phyloP scores from a whole-genome alignment of 2,329 filamentous ascomycete species.

The Harringtonia aguacate region DNA sequence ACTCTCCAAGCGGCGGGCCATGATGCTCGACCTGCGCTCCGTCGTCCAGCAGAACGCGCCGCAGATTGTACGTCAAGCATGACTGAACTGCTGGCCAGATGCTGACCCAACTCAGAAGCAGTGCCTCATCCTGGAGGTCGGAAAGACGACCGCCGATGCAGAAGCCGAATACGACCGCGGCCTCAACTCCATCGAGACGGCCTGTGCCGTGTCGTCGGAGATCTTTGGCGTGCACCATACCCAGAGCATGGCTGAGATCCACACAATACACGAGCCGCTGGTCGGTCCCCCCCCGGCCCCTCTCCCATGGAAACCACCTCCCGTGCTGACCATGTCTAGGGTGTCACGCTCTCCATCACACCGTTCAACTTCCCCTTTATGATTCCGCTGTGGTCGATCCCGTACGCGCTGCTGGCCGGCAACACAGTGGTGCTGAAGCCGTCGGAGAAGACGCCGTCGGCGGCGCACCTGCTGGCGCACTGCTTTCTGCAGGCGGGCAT shows the following conservation, averaged over 20 bases:
- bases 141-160: conserved; percentile 77
- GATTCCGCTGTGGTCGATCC: conserved; percentile 86
- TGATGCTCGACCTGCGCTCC: conserved; percentile 77
- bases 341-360: background rate
- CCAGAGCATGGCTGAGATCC: conserved; percentile 80
- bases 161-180: conserved; percentile 71
- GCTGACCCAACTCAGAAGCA: background rate
- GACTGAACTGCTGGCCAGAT: background rate
- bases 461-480: conserved; percentile 71
- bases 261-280: conserved; percentile 69
- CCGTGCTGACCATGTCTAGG: background rate
- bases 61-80: conserved; percentile 50
- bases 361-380: conserved; percentile 70
- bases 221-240: conserved; percentile 77
- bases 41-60: conserved; percentile 79
- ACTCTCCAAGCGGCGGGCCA: conserved; percentile 63
- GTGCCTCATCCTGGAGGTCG: conserved; percentile 77
- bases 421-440: conserved; percentile 80
- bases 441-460: conserved; percentile 71
- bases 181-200: conserved; percentile 73
- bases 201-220: conserved; percentile 68
- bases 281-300: conserved; percentile 19
- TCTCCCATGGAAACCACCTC: background rate
- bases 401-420: conserved; percentile 70
- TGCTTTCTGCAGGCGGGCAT: conserved; percentile 70